These are phyloP conservation scores for Priceomyces haplophilus DNA, from an alignment of 805 yeast genomes.

Conservation along the genomic window DNA sequence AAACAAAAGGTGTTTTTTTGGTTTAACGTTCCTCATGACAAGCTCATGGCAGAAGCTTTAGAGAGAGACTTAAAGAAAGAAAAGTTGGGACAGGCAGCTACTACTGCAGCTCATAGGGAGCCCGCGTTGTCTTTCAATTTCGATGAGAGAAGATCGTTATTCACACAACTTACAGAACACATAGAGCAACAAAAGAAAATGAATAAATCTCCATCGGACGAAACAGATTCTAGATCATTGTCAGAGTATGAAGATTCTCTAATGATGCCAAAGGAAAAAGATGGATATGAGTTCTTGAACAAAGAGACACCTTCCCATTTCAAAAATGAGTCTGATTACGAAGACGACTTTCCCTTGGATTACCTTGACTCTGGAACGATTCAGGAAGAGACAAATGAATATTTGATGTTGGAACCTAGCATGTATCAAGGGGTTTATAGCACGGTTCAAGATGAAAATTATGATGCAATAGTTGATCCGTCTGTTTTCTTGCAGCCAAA, in stretches of 20 bases:
- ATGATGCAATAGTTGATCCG: slow-evolving; percentile 18
- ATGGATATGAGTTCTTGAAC: slow-evolving; percentile 13
- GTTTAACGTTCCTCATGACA: slow-evolving; percentile 94
- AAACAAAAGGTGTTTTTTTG: slow-evolving; percentile 96
- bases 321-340: slow-evolving; percentile 32
- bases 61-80: slow-evolving; percentile 90
- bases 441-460: slow-evolving; percentile 16
- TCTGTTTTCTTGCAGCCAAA: slow-evolving; percentile 14
- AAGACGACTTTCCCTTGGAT: slow-evolving; percentile 72
- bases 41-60: slow-evolving; percentile 86
- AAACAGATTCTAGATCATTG: slow-evolving; percentile 8
- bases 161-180: slow-evolving; percentile 53
- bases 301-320: slow-evolving; percentile 24
- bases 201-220: slow-evolving; percentile 7
- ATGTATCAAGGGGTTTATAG: slow-evolving; percentile 6
- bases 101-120: slow-evolving; percentile 70
- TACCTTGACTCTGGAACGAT: slow-evolving; percentile 46
- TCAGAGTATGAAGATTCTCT: slow-evolving; percentile 15
- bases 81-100: slow-evolving; percentile 53
- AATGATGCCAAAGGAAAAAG: neutral
- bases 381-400: slow-evolving; percentile 15
- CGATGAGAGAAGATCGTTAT: slow-evolving; percentile 50
- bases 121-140: slow-evolving; percentile 78
- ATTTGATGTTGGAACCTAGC: slow-evolving; percentile 21
- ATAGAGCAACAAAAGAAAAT: slow-evolving; percentile 8